Conservation (phyloP, 2,329 filamentous ascomycete genomes). For the Balansia obtecta region DNA sequence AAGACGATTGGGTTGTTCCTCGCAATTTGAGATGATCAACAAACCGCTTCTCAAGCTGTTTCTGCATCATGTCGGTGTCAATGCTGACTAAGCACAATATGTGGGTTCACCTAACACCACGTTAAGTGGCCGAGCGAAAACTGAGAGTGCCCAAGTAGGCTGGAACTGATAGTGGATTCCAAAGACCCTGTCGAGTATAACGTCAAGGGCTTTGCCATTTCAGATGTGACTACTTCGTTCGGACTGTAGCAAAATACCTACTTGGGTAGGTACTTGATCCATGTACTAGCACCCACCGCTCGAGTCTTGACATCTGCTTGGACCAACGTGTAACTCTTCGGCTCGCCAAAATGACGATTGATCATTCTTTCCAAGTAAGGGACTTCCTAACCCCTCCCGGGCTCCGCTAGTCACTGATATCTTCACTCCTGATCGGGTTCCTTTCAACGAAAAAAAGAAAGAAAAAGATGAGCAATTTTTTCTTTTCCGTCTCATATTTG, state of each 20-base stretch:
- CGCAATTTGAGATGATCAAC: not conserved
- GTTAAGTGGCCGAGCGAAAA: too few relatives aligned
- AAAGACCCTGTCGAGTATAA: conserved; percentile 19
- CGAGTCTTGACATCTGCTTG: not conserved
- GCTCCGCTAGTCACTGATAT: not conserved
- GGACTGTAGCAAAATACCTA: conserved; percentile 15
- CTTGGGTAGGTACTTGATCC: too few relatives aligned
- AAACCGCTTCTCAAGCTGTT: not conserved
- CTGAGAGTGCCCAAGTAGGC: too few relatives aligned
- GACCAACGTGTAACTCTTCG: not conserved
- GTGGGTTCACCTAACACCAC: conserved; percentile 2
- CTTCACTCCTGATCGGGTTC: not conserved
- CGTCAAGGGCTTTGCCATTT: conserved; percentile 12
- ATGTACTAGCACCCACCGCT: conserved; percentile 18
- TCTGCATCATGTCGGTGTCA: not conserved
- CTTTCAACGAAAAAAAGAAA: too few relatives aligned
- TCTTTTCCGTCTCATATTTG: not conserved
- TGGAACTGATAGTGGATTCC: conserved; percentile 14
- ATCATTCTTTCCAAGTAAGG: conserved; percentile 34
- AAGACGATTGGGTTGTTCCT: not conserved
- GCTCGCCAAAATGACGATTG: conserved; percentile 27
- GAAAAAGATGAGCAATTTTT: not conserved
- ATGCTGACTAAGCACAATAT: conserved; percentile 4
- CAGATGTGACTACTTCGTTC: conserved; percentile 13
- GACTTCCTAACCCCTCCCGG: not conserved